Conservation (phyloP, 1,139 yeast species). For the Lipomyces yarrowii region DNA sequence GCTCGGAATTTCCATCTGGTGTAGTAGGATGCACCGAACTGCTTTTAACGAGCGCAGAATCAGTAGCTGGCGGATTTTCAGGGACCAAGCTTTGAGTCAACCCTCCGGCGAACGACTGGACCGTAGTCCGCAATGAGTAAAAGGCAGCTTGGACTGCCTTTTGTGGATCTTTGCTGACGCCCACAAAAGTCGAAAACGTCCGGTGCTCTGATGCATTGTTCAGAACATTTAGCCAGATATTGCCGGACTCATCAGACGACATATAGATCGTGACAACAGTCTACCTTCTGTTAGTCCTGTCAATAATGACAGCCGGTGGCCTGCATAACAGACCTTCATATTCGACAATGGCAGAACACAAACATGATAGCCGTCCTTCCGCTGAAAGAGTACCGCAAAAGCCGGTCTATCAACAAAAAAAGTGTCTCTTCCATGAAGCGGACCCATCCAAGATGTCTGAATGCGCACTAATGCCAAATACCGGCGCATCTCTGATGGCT, state of each 20-base stretch:
- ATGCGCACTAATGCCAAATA: constrained; percentile 26
- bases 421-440: constrained; percentile 20
- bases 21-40: constrained; percentile 6
- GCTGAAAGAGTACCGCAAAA: constrained; percentile 32
- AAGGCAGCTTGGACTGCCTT: constrained; percentile 31
- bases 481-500: constrained; percentile 18
- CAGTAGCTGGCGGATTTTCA: neutral
- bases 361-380: constrained; percentile 37
- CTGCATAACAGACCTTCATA: constrained; percentile 13
- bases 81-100: neutral
- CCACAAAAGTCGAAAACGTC: constrained; percentile 32
- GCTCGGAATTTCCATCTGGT: constrained; percentile 1
- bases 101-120: constrained; percentile 2
- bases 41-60: neutral
- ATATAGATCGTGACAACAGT: constrained; percentile 33
- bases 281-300: constrained; percentile 11
- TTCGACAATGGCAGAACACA: constrained; percentile 36
- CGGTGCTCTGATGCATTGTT: constrained; percentile 32
- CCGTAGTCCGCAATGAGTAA: constrained; percentile 15
- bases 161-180: constrained; percentile 31
- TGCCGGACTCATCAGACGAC: constrained; percentile 28
- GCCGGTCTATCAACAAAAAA: constrained; percentile 29
- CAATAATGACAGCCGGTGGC: neutral
- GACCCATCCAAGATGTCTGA: constrained; percentile 28
- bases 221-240: constrained; percentile 28